Evolutionary conservation across 2,329 filamentous ascomycete genomes (phyloP), one percentile per base, ranked within the genome.

Genomic region (Stemphylium vesicarium): DNA sequence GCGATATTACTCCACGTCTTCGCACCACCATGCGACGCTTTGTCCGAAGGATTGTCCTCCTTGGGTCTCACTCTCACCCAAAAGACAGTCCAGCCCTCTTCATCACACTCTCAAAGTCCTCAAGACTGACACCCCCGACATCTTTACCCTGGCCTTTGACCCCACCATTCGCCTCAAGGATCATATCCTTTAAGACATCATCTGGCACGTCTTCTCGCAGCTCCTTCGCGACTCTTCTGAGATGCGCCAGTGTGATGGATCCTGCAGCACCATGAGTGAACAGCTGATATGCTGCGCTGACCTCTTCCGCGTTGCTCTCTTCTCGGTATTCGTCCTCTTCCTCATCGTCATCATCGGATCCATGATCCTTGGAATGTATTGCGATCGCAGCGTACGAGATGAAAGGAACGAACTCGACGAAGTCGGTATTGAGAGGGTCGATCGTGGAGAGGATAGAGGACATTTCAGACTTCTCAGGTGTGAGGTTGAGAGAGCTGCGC

Each of bases 101-200:
- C 92, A 96, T 94, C 4, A 96, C 90, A 50, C 85, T 85, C 76
- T 92, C 89, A 77, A 96, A 96, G 70, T 97, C 91, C 47, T 90
- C 88, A 69, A 88, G 80, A 36, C 81, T 85, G 9, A 96, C 94
- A 7, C 90, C 91, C 52, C 81, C 84, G 22, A 63, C 54, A 42
- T 73, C 85, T 10, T 90, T 84, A 13, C 89, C 88, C 4, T 68
- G 66, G 5, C 64, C 66, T 44, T 69, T 69, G 22, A 83, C 86
- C 1, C 91, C 92, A 2, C 90, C 91, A 75, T 96, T 97, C 43
- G 94, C 95, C 81, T 98, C 94, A 43, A 92, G 80, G 53, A 99
- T 89, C 95, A 99, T 99, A 79, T 97, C 92, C 78, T 85, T 86
- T 70, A 99, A 79, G 70, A 96, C 77, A 43, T 91, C 88, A 68